These are phyloP conservation scores for Paecilomyces niveus DNA, from an alignment of 2,329 filamentous ascomycete species.

Conservation along the genomic window DNA sequence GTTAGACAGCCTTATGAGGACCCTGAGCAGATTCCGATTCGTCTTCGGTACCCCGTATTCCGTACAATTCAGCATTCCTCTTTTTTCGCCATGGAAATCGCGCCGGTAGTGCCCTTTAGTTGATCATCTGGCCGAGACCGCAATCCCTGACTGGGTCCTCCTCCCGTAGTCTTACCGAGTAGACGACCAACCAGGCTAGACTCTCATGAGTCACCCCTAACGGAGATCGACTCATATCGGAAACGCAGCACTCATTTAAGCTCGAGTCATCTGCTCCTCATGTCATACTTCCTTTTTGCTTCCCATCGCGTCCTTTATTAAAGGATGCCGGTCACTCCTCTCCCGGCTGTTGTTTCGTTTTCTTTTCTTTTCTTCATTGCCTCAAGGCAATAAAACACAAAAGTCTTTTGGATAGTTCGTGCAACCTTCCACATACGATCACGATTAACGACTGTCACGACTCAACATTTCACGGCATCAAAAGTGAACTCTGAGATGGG, in stretches of 20 bases:
- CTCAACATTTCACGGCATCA: background rate
- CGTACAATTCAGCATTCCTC: background rate
- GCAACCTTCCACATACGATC: background rate
- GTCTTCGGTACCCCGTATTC: background rate
- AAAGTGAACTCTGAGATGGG: slow-evolving; percentile 28
- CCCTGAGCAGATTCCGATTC: background rate
- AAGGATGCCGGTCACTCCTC: background rate
- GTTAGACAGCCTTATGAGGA: background rate
- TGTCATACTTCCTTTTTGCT: background rate
- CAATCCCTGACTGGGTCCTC: too few species aligned
- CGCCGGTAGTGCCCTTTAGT: background rate
- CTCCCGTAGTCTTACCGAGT: background rate
- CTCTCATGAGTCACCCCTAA: background rate
- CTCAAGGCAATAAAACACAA: background rate
- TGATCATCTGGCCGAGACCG: background rate
- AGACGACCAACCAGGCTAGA: background rate
- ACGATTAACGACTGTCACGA: background rate
- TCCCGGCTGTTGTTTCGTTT: background rate
- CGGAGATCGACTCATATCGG: background rate
- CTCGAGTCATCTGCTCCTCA: background rate
- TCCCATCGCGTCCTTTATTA: background rate
- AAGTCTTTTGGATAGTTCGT: background rate
- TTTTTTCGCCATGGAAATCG: background rate
- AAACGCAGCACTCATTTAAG: background rate
- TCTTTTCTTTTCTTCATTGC: background rate